Base-by-base conservation (phyloP, 352 stramenopile genomes). In the Pythium apleroticum region DNA sequence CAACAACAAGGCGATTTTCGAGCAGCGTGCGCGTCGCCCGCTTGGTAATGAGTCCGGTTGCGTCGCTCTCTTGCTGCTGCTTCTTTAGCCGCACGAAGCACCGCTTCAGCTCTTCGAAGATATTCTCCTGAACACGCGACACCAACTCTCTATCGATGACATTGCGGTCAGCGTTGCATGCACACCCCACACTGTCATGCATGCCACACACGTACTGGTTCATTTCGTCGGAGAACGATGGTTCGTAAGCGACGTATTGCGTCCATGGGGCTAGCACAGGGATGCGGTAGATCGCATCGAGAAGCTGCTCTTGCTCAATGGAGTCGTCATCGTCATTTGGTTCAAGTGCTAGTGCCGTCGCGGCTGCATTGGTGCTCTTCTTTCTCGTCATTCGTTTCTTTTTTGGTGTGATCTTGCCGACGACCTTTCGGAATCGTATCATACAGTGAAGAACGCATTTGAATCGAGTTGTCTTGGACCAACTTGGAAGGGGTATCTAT, bases 1-100 rank as follows among this genome's bases (percentile, higher is more conserved):
- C 78, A 46, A 93, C 80, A 8, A 88, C 65, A 9, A 93, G 58
- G 1, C 71, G 77, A 33, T 65, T 86, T 19, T 90, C 78, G 0
- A 90, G 67, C 10, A 89, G 57, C n/a, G 77, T 80, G 2, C 64
- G 59, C 5, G 69, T 73, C 5, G 81, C 81, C 17, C 60, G 59
- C 14, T 66, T 71, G 4, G 77, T 74, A 17, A 90, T 61, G 0
- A 91, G 65, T 4, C 81, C 82, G 0, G 68, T 68, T 8, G 68
- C 63, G 39, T 89, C 74, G 15, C 79, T 78, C 27, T 76, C 66
- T 1, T 70, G 48, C 55, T 81, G 69, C 14, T 86, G 65, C 19
- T 70, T 78, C 62, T 82, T 66, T 0, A 91, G 58, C 2, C 80
- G 69, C 27, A 70, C 35, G 27, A 80, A 80, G 45, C 81, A 75